Percentiles rank a stretch among this genome's conserved stretches.
phyloP scores from a whole-genome alignment of 177 flowering plant species.

The Vitis hybrid region DNA sequence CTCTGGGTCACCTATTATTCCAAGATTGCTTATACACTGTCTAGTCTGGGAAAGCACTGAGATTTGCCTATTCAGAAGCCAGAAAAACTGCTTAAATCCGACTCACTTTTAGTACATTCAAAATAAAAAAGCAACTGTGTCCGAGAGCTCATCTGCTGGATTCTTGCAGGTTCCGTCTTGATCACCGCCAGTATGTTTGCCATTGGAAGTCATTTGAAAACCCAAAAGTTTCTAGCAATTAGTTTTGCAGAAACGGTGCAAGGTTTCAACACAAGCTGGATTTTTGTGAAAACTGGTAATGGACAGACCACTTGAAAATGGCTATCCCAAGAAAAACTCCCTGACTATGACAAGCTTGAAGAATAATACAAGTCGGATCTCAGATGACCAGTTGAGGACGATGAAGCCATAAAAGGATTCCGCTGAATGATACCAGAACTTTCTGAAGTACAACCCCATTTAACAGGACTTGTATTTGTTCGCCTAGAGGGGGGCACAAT shows the following conservation, averaged over 20 bases:
- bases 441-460: conserved; percentile 33
- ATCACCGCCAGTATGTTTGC: conserved; percentile 8
- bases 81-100: conserved; percentile 15
- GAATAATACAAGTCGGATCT: conserved; percentile 29
- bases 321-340: conserved; percentile 8
- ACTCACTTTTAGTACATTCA: not conserved
- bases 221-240: conserved; percentile 8
- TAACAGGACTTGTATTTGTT: conserved; percentile 19
- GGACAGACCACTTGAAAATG: not conserved
- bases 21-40: conserved; percentile 14
- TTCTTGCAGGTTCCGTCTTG: not conserved
- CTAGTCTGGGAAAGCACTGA: conserved; percentile 4
- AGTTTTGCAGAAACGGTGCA: conserved; percentile 4
- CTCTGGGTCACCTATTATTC: conserved; percentile 14
- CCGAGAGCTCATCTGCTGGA: not conserved
- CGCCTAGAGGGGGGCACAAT: conserved; percentile 17
- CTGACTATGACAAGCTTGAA: conserved; percentile 26
- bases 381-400: conserved; percentile 26
- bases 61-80: conserved; percentile 16
- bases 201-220: not conserved
- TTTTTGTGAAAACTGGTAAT: conserved; percentile 8
- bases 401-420: conserved; percentile 17
- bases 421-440: conserved; percentile 24
- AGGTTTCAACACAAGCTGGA: conserved; percentile 1
- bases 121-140: conserved; percentile 4